Conservation (phyloP, 148 eudicot genomes). For the Talinum fruticosum region DNA sequence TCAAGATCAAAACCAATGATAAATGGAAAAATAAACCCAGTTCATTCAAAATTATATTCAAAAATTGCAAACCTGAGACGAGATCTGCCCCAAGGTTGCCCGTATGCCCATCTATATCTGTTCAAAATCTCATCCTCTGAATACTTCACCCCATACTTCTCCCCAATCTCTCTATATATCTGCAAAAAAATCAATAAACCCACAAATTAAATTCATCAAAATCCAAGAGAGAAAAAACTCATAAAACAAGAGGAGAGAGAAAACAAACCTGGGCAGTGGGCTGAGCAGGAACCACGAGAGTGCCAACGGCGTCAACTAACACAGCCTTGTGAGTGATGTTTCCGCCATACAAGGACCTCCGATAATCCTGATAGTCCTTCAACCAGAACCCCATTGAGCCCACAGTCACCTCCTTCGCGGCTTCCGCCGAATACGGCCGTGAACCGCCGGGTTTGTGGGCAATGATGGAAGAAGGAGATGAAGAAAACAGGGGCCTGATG, state of each 20-base stretch:
- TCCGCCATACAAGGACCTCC: conserved; percentile 68
- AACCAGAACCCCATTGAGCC: conserved; percentile 21
- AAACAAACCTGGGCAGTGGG: conserved; percentile 83
- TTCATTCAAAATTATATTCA: not conserved
- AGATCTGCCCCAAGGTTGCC: conserved; percentile 92
- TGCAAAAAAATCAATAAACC: conserved; percentile 12
- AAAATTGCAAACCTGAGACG: conserved; percentile 58
- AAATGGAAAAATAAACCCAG: not conserved
- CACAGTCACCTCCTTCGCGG: conserved; percentile 30
- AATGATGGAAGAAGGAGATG: no score
- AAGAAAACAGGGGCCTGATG: not conserved
- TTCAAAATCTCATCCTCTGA: conserved; percentile 70
- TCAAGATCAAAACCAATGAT: not conserved
- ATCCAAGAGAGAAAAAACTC: no score
- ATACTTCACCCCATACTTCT: conserved; percentile 85
- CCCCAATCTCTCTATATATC: conserved; percentile 88
- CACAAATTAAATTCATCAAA: not conserved
- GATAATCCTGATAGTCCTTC: conserved; percentile 74
- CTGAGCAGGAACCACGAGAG: conserved; percentile 85
- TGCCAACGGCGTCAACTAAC: conserved; percentile 94
- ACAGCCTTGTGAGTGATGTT: conserved; percentile 74
- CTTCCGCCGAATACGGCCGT: conserved; percentile 32
- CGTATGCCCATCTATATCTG: conserved; percentile 87
- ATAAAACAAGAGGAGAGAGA: not conserved
- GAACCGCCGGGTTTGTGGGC: conserved; percentile 6